phyloP scores from a whole-genome alignment of 2,329 filamentous ascomycete species.

The Didymella segeticola region DNA sequence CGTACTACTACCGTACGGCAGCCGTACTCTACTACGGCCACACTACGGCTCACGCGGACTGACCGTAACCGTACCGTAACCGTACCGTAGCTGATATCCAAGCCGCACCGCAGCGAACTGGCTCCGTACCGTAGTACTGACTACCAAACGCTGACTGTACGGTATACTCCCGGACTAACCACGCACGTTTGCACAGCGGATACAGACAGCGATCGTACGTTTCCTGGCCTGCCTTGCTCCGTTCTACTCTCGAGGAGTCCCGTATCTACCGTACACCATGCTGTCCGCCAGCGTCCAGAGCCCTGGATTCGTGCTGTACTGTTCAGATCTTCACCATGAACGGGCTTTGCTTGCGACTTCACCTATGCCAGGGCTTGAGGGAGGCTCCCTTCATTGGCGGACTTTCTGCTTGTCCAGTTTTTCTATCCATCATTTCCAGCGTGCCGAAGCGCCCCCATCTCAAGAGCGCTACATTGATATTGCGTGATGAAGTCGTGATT shows the following conservation, averaged over 20 bases:
- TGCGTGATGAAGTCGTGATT: not conserved
- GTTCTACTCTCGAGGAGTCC: slow-evolving; percentile 69
- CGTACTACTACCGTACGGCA: too few species aligned
- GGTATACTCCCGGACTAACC: slow-evolving; percentile 16
- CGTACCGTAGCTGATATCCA: too few species aligned
- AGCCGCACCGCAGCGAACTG: too few species aligned
- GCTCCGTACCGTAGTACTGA: too few species aligned
- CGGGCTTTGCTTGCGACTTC: slow-evolving; percentile 12
- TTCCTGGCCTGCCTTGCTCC: slow-evolving; percentile 49
- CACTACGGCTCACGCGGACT: too few species aligned
- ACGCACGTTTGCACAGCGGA: slow-evolving; percentile 22
- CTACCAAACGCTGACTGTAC: too few species aligned
- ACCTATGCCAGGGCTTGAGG: slow-evolving; percentile 3
- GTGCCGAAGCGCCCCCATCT: too few species aligned
- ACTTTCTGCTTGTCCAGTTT: slow-evolving; percentile 5
- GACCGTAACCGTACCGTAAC: too few species aligned
- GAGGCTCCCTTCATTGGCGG: slow-evolving; percentile 5
- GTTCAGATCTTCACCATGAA: slow-evolving; percentile 9
- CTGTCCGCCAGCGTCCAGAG: slow-evolving; percentile 74
- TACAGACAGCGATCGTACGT: slow-evolving; percentile 59
- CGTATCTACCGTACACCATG: slow-evolving; percentile 60
- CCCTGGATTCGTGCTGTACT: slow-evolving; percentile 64
- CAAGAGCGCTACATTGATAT: too few species aligned
- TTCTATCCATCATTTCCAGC: not conserved
- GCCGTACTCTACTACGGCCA: too few species aligned